A percentile compares a stretch with the other conserved stretches of the same genome.
These are phyloP conservation scores for Yamadazyma philogaea DNA, from an alignment of 805 yeast genomes.

Conservation along the genomic window DNA sequence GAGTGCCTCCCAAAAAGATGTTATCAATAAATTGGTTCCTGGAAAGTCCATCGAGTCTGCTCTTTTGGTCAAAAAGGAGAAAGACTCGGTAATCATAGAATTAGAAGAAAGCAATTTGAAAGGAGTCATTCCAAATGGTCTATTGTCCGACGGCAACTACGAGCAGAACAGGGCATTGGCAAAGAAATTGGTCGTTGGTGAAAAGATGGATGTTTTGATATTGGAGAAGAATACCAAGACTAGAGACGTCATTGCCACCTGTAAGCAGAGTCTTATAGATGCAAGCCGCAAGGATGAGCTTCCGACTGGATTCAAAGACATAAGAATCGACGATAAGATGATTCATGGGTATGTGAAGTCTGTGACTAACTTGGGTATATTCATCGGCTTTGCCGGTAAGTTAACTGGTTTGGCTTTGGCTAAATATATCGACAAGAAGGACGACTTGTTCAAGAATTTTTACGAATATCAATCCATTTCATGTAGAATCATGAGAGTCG, in stretches of 20 bases:
- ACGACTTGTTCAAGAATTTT: constrained; percentile 53
- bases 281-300: constrained; percentile 54
- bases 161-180: constrained; percentile 66
- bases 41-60: constrained; percentile 64
- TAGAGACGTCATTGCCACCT: constrained; percentile 58
- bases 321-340: constrained; percentile 38
- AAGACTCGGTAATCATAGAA: constrained; percentile 69
- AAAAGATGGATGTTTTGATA: constrained; percentile 56
- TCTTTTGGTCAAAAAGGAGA: constrained; percentile 67
- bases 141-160: constrained; percentile 70
- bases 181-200: constrained; percentile 64
- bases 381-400: constrained; percentile 75
- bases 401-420: constrained; percentile 83
- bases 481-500: constrained; percentile 63
- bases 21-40: constrained; percentile 46
- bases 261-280: constrained; percentile 62
- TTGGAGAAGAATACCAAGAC: constrained; percentile 64
- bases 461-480: constrained; percentile 67
- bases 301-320: constrained; percentile 61
- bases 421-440: constrained; percentile 56
- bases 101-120: constrained; percentile 48
- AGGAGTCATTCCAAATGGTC: constrained; percentile 74
- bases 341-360: constrained; percentile 77
- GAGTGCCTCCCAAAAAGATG: constrained; percentile 45
- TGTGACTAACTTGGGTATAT: constrained; percentile 75